These are phyloP conservation scores for Peronospora belbahrii DNA, from an alignment of 352 stramenopile genomes.

Conservation along the genomic window DNA sequence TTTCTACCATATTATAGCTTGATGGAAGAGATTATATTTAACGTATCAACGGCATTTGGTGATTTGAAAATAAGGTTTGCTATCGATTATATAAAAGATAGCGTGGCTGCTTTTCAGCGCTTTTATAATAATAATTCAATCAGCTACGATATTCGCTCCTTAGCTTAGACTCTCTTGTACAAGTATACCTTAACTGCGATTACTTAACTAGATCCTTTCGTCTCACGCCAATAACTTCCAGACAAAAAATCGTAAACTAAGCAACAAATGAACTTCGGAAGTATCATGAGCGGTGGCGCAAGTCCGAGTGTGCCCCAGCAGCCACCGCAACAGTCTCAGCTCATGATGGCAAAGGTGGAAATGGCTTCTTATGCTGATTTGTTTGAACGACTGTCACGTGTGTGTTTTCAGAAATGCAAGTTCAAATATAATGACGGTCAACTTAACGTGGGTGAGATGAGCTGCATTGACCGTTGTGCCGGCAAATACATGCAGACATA, in stretches of 20 bases:
- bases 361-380: conserved; percentile 88
- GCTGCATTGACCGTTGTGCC: conserved; percentile 95
- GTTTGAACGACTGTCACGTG: conserved; percentile 86
- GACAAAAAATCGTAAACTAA: conserved; percentile 5
- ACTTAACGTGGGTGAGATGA: conserved; percentile 96
- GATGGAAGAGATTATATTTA: no score
- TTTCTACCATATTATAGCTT: no score
- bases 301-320: conserved; percentile 34
- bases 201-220: neutral
- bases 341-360: conserved; percentile 88
- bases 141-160: no score
- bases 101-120: no score
- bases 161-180: no score
- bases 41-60: no score
- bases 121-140: no score
- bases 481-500: conserved; percentile 97
- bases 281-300: conserved; percentile 55
- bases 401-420: conserved; percentile 93
- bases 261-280: conserved; percentile 73
- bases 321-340: conserved; percentile 63
- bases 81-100: no score
- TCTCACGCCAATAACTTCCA: neutral
- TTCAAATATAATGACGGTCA: conserved; percentile 94
- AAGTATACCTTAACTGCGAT: neutral
- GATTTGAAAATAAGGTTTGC: no score